phyloP scores from a whole-genome alignment of 306 rosid species.

The Glycine latifolia region DNA sequence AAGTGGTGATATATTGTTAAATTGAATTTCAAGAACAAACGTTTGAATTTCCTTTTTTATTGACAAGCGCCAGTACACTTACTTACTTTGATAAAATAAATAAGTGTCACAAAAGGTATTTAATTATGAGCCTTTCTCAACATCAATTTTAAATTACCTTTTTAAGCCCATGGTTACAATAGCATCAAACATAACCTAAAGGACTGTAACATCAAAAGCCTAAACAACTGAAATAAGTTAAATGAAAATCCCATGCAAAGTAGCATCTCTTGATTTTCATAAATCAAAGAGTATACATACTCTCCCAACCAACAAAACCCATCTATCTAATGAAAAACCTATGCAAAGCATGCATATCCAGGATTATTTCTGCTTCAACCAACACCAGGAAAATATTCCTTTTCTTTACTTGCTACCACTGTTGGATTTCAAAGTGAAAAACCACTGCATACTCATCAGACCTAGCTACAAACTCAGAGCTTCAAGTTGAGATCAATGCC shows the following conservation, averaged over 20 bases:
- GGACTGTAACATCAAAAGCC: background rate
- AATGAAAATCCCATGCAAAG: background rate
- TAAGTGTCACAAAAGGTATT: background rate
- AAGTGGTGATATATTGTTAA: too few species aligned
- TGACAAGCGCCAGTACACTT: too few species aligned
- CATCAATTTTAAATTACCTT: background rate
- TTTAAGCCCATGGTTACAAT: background rate
- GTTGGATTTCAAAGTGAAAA: too few species aligned
- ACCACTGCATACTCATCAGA: background rate
- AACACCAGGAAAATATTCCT: background rate
- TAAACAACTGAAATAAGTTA: background rate
- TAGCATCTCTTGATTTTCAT: background rate
- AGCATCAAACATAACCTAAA: background rate
- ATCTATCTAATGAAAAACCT: background rate
- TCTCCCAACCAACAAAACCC: background rate
- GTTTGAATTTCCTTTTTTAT: too few species aligned
- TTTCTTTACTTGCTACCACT: conserved; percentile 9
- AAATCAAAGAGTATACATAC: background rate
- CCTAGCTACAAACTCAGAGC: conserved; percentile 44
- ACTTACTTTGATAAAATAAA: too few species aligned
- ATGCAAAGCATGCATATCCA: background rate
- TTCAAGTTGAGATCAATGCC: conserved; percentile 66
- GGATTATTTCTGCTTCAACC: background rate
- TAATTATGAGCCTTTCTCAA: background rate
- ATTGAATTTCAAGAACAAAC: too few species aligned